Evolutionary conservation across 2,329 filamentous ascomycete genomes (phyloP), one percentile per base, ranked within the genome.

Genomic region (Hortaea werneckii): DNA sequence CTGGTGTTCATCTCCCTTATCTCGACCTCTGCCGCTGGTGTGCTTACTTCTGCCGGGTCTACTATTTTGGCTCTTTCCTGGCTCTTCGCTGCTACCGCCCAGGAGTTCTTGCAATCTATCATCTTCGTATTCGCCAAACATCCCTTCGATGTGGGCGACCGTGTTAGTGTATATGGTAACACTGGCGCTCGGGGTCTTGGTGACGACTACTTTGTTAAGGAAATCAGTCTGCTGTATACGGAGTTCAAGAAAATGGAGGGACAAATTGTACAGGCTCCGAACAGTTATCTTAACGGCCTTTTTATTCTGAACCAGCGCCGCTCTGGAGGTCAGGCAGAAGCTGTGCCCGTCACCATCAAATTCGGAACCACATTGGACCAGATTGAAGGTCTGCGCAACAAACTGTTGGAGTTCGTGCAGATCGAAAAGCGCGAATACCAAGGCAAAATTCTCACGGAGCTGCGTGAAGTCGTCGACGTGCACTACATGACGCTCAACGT

Each of bases 171-270:
- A 13, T 95, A 95, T 59, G 89, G 89, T 44, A 94, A 88, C 57
- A 87, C 87, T 0, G 90, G 90, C 50, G 76, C 81, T n/a, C 64
- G 75, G 11, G 75, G 87, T 60, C 78, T 76, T 32, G 89, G 89
- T 40, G 90, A 95, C 57, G 90, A 95, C 58, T 96, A 95, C 67
- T 95, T 94, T 54, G 89, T 96, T 44, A 94, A 94, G 45, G 87
- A 95, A 60, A 94, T 96, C 45, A 85, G 87, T 1, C 75, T 96
- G 1, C 75, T 95, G 11, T 96, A 92, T 64, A 96, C 90, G 10
- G 90, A 95, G 60, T 95, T 95, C 72, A 95, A 95, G 75, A 95
- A 95, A 73, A 90, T 95, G 85, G 84, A 95, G 65, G 90, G 90
- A 1, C 89, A 95, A 58, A 83, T 95, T 26, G 90, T 96, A 0